Conservation (phyloP, 306 rosid species). For the Canavalia gladiata region DNA sequence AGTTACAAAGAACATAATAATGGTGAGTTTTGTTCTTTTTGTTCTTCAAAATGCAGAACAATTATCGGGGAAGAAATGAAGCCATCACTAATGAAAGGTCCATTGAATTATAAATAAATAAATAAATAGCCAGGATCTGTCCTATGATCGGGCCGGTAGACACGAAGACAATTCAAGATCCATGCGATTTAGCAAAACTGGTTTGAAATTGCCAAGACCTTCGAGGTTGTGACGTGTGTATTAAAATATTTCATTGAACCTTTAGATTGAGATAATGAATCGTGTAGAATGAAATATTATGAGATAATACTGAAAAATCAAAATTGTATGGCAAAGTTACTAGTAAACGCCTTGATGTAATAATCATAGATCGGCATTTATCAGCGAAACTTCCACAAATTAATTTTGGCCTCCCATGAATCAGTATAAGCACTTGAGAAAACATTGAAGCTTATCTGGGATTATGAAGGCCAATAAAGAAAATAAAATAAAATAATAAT, state of each 20-base stretch:
- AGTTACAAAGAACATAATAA: no score
- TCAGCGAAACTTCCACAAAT: conserved; percentile 78
- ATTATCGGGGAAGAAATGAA: not conserved
- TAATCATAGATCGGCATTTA: conserved; percentile 57
- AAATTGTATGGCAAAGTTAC: conserved; percentile 69
- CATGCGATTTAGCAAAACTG: no score
- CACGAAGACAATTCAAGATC: no score
- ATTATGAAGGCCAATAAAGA: conserved; percentile 72
- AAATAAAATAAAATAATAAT: not conserved
- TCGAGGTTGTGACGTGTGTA: no score
- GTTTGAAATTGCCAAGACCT: no score
- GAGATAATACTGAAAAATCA: not conserved
- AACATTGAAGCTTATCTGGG: conserved; percentile 68
- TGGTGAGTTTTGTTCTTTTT: no score
- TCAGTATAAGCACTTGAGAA: conserved; percentile 68
- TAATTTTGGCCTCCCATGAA: conserved; percentile 80
- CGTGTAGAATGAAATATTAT: no score
- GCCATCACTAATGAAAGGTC: not conserved
- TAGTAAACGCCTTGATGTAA: conserved; percentile 66
- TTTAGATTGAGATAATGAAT: not conserved
- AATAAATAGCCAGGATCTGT: no score
- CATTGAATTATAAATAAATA: no score
- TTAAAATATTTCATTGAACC: no score
- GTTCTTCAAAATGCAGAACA: not conserved
- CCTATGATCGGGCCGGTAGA: no score